Conservation (phyloP, 352 stramenopile species). For the Pythium pyrilobum region DNA sequence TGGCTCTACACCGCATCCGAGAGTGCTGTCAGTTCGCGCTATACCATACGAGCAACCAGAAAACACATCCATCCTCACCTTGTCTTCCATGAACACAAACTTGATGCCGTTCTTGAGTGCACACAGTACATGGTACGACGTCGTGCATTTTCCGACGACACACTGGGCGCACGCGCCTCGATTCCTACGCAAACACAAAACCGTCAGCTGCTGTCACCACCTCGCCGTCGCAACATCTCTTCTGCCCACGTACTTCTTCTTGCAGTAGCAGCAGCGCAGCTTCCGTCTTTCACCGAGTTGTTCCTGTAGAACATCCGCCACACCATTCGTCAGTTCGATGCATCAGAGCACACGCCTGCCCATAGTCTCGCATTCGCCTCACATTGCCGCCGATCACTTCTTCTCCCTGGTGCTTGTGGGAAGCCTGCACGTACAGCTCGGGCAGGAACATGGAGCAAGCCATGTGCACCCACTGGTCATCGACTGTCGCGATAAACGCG, state of each 20-base stretch:
- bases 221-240: background rate
- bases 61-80: slow-evolving; percentile 21
- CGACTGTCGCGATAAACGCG: slow-evolving; percentile 41
- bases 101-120: slow-evolving; percentile 54
- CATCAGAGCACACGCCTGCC: background rate
- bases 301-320: slow-evolving; percentile 29
- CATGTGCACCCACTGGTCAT: slow-evolving; percentile 67
- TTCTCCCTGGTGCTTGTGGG: slow-evolving; percentile 24
- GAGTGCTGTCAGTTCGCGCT: too few species aligned
- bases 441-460: slow-evolving; percentile 78
- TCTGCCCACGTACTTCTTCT: slow-evolving; percentile 34
- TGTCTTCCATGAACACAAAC: slow-evolving; percentile 55
- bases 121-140: slow-evolving; percentile 71
- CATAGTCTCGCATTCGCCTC: background rate
- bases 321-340: background rate
- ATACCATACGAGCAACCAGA: too few species aligned
- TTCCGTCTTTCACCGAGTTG: slow-evolving; percentile 43
- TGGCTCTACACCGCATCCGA: slow-evolving; percentile 24
- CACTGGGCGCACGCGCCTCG: slow-evolving; percentile 72
- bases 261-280: slow-evolving; percentile 73
- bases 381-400: slow-evolving; percentile 58
- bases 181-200: slow-evolving; percentile 28
- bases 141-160: slow-evolving; percentile 53
- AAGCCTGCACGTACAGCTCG: slow-evolving; percentile 46
- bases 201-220: slow-evolving; percentile 5